Base-by-base conservation (phyloP, 164 flowering plant genomes). In the Dillenia turbinata region DNA sequence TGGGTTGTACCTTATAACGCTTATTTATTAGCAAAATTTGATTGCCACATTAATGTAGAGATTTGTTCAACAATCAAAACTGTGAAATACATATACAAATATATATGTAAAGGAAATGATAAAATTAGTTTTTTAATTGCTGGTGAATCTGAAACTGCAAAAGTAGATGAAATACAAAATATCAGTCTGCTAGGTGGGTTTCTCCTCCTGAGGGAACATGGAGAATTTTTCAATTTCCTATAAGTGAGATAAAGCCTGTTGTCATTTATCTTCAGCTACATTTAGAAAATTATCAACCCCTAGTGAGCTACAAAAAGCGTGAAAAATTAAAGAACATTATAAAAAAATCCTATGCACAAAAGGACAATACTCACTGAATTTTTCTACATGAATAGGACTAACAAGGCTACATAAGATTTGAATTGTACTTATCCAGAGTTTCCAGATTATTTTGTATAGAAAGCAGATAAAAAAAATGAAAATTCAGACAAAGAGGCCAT, bases 101-200 rank as follows among this genome's bases (percentile, higher is more conserved):
- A n/a, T n/a, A n/a, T n/a, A n/a, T n/a, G n/a, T n/a, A n/a, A n/a
- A n/a, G n/a, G n/a, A n/a, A 14, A 49, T 40, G 69, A 69, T 50
- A 45, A 43, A 12, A 33, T 67, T 0, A 8, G 15, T 3, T 48
- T 59, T 19, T 10, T n/a, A 13, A 13, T 64, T 6, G 12, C 6
- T 26, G 2, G 5, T 12, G 24, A 49, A 33, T 14, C 11, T 4
- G 10, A 11, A 15, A 1, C 12, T 44, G 7, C 24, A 12, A 14
- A 44, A 4, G 6, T 40, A 1, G 68, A 72, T 63, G 68, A 67
- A 52, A 72, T 72, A 0, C 4, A 46, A 13, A 72, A 45, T 72
- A 13, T 49, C 57, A 54, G 24, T 24, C 22, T 54, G 68, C 65
- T 2, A 44, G 61, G 2, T 72, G 75, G 65, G 55, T 72, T 9